phyloP scores from a whole-genome alignment of 768 basidiomycete species.

The Phlebiopsis gigantea region DNA sequence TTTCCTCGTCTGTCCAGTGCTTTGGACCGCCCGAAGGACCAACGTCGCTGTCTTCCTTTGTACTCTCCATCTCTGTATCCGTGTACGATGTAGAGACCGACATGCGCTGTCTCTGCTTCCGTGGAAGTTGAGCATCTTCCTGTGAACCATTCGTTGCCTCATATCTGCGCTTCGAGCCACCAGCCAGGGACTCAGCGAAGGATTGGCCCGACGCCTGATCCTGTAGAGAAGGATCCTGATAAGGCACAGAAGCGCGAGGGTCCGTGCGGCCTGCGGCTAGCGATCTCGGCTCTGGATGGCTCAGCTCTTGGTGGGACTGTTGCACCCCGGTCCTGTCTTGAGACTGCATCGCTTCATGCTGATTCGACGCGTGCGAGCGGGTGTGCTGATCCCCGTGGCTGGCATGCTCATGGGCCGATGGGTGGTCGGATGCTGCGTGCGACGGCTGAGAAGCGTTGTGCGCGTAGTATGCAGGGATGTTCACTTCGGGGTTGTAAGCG shows the following conservation, averaged over 20 bases:
- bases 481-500: neutral
- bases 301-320: neutral
- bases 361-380: neutral
- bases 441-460: slow-evolving; percentile 2
- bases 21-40: slow-evolving; percentile 50
- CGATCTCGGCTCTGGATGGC: neutral
- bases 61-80: neutral
- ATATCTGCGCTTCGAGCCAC: slow-evolving; percentile 7
- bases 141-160: neutral
- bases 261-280: neutral
- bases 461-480: slow-evolving; percentile 4
- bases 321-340: neutral
- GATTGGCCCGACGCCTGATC: neutral
- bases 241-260: neutral
- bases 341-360: neutral
- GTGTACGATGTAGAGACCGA: neutral
- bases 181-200: neutral
- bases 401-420: neutral
- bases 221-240: neutral
- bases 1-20: slow-evolving; percentile 84
- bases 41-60: slow-evolving; percentile 13
- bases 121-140: slow-evolving; percentile 2
- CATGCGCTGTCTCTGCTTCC: slow-evolving; percentile 14
- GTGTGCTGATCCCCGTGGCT: neutral
- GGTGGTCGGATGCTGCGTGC: neutral